These are phyloP conservation scores for Mortierella sp. DNA, from an alignment of 371 early-diverging fungal genomes.

Conservation along the genomic window DNA sequence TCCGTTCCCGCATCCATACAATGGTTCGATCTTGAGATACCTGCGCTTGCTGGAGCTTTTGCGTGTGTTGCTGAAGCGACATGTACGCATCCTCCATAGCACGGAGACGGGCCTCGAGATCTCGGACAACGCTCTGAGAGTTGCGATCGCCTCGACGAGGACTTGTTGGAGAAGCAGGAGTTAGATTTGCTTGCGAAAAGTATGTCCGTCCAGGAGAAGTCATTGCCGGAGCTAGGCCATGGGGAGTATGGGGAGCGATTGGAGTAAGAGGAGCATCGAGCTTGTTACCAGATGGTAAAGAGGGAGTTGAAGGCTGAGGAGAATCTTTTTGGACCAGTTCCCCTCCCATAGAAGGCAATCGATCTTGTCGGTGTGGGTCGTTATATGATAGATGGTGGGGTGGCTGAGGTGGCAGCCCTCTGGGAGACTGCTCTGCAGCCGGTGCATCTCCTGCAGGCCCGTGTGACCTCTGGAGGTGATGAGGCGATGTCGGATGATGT, in stretches of 20 bases:
- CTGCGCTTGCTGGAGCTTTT: conserved; percentile 39
- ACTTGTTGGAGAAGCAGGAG: conserved; percentile 10
- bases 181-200: conserved; percentile 2
- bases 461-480: conserved; percentile 10
- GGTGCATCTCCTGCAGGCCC: conserved; percentile 8
- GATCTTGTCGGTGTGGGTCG: conserved; percentile 30
- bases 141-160: conserved; percentile 1
- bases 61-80: conserved; percentile 32
- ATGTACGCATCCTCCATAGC: conserved; percentile 39
- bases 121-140: conserved; percentile 5
- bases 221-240: conserved; percentile 6
- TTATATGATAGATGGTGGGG: conserved; percentile 10
- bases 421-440: neutral
- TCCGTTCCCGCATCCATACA: conserved; percentile 50
- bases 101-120: conserved; percentile 28
- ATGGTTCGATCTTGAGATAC: conserved; percentile 36
- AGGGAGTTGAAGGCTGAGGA: conserved; percentile 23
- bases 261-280: conserved; percentile 11
- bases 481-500: conserved; percentile 1
- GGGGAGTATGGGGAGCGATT: neutral
- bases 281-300: conserved; percentile 41
- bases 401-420: conserved; percentile 9
- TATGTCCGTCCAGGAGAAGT: conserved; percentile 9
- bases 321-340: conserved; percentile 21
- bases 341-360: conserved; percentile 35